These are phyloP conservation scores for Fusarium neocosmosporiellum DNA, from an alignment of 2,329 filamentous ascomycete species.

Conservation along the genomic window DNA sequence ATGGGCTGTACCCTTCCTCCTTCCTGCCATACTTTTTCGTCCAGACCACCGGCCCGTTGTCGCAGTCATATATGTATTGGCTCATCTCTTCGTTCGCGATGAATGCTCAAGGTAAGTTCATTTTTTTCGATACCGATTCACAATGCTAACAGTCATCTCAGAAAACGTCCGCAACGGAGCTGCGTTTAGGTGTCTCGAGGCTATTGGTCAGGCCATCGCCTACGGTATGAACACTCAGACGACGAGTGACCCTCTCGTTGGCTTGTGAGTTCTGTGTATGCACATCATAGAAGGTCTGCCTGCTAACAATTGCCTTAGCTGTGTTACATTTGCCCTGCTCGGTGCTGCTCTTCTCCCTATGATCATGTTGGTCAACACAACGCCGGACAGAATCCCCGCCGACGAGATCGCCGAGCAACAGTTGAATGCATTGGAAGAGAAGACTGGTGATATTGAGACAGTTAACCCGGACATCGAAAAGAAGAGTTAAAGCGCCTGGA, in stretches of 20 bases:
- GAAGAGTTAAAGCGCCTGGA: not conserved
- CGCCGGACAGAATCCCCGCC: constrained; percentile 53
- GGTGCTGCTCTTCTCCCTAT: constrained; percentile 50
- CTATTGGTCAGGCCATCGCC: constrained; percentile 53
- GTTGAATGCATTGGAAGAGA: constrained; percentile 35
- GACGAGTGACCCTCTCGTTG: constrained; percentile 49
- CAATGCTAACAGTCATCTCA: constrained; percentile 2
- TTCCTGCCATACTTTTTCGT: constrained; percentile 62
- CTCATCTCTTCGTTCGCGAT: constrained; percentile 53
- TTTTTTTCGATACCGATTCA: too few species aligned
- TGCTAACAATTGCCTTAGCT: constrained; percentile 38
- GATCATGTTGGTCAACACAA: constrained; percentile 53
- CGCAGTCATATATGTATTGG: constrained; percentile 59
- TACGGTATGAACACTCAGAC: constrained; percentile 56
- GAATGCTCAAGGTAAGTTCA: not conserved
- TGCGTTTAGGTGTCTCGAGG: constrained; percentile 54
- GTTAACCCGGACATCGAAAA: not conserved
- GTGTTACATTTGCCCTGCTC: constrained; percentile 53
- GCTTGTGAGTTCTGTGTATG: constrained; percentile 48
- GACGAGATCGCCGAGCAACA: constrained; percentile 52
- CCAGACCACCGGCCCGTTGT: constrained; percentile 52
- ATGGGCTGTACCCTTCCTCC: constrained; percentile 52
- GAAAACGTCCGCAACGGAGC: constrained; percentile 56
- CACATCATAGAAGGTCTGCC: not conserved
- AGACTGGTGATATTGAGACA: not conserved